phyloP scores from a whole-genome alignment of 768 basidiomycete species.

The Psilocybe cubensis region DNA sequence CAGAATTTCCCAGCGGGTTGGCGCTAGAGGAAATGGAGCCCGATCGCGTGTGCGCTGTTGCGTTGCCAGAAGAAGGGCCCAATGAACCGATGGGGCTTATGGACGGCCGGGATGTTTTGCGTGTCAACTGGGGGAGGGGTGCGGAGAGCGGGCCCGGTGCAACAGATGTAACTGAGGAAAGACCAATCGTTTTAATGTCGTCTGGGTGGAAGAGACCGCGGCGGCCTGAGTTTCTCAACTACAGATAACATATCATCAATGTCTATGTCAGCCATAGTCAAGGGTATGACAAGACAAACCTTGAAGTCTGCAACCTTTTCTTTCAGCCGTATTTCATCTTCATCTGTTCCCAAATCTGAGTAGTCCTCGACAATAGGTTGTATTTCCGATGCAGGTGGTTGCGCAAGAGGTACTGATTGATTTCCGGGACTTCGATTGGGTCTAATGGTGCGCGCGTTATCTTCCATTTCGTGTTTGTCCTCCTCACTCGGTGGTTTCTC shows the following conservation, averaged over 20 bases:
- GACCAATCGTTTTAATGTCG: conserved; percentile 79
- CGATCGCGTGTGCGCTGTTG: conserved; percentile 64
- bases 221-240: conserved; percentile 75
- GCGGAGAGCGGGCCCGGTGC: conserved; percentile 68
- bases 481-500: conserved; percentile 64
- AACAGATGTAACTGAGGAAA: conserved; percentile 42
- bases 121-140: conserved; percentile 59
- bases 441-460: conserved; percentile 81
- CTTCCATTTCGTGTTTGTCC: conserved; percentile 60
- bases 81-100: conserved; percentile 43
- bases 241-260: background rate
- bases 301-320: conserved; percentile 87
- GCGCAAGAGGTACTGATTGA: conserved; percentile 56
- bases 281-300: conserved; percentile 41
- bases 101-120: conserved; percentile 49
- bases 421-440: conserved; percentile 72
- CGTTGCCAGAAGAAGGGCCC: conserved; percentile 32
- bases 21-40: conserved; percentile 52
- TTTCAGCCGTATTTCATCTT: conserved; percentile 68
- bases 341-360: conserved; percentile 83
- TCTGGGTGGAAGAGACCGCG: conserved; percentile 87
- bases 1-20: conserved; percentile 37
- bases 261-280: background rate
- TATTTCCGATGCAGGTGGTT: conserved; percentile 64
- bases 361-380: conserved; percentile 86